Conservation (phyloP, 306 rosid species). For the Trifolium fragiferum region DNA sequence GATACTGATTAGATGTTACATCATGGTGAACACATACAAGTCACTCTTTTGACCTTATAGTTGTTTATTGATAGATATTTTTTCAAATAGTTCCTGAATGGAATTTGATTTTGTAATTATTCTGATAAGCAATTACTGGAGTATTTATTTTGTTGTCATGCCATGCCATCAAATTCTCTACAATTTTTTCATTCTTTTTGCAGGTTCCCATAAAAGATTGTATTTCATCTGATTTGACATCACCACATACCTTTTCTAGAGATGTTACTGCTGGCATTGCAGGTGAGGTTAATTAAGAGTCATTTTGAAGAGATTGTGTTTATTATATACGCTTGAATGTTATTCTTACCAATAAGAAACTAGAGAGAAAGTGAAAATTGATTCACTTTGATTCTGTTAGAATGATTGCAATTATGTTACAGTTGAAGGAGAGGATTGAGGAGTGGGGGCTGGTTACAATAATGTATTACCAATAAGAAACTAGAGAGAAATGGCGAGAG, state of each 20-base stretch:
- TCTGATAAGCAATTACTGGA: not conserved
- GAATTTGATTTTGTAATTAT: slow-evolving; percentile 28
- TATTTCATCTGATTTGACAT: slow-evolving; percentile 43
- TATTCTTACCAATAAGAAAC: slow-evolving; percentile 44
- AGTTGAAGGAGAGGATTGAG: too few species aligned
- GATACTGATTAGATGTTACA: slow-evolving; percentile 4
- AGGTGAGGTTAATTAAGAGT: slow-evolving; percentile 62
- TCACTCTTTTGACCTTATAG: slow-evolving; percentile 12
- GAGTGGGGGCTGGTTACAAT: too few species aligned
- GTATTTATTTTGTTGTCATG: slow-evolving; percentile 14
- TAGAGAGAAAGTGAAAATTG: not conserved
- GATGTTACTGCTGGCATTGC: slow-evolving; percentile 47
- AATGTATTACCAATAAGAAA: too few species aligned
- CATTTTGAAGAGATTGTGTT: slow-evolving; percentile 53
- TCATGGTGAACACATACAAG: slow-evolving; percentile 12
- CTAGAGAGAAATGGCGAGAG: too few species aligned
- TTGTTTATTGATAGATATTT: slow-evolving; percentile 18
- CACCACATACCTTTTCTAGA: slow-evolving; percentile 41
- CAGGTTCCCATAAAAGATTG: slow-evolving; percentile 61
- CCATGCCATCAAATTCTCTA: slow-evolving; percentile 9
- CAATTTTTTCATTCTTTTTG: slow-evolving; percentile 23
- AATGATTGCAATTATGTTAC: too few species aligned
- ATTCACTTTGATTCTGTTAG: not conserved
- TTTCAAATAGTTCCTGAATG: not conserved
- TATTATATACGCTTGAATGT: slow-evolving; percentile 47